A percentile compares a stretch with the other conserved stretches of the same genome.
Evolutionary conservation across 805 yeast species (phyloP).

Genomic region (Cyberlindnera amylophila): DNA sequence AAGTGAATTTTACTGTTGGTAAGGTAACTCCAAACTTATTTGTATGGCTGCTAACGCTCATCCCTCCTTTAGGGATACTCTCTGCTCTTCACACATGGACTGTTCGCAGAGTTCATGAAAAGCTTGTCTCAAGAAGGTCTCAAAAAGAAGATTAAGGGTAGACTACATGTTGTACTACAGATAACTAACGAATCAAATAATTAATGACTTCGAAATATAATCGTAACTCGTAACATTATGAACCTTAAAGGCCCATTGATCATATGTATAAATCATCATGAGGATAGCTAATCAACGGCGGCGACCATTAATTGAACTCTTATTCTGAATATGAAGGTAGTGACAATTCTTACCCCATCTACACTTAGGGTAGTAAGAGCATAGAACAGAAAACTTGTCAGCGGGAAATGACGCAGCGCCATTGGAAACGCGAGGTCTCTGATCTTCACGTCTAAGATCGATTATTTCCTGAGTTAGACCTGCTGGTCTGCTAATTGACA

Average conservation of each 20-base stretch:
- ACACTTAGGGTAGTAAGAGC: constrained; percentile 1
- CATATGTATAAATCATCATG: too few relatives aligned
- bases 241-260: too few relatives aligned
- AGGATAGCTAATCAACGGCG: too few relatives aligned
- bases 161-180: too few relatives aligned
- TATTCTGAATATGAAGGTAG: constrained; percentile 1
- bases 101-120: constrained; percentile 7
- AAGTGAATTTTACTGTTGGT: constrained; percentile 39
- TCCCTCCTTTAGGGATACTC: constrained; percentile 39
- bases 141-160: too few relatives aligned
- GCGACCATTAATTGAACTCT: too few relatives aligned
- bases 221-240: not conserved
- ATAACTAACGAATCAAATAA: too few relatives aligned
- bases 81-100: constrained; percentile 14
- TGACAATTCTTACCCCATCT: constrained; percentile 1
- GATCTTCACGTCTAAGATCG: not conserved
- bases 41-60: constrained; percentile 31
- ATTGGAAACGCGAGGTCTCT: not conserved
- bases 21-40: constrained; percentile 36
- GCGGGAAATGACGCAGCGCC: not conserved
- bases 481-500: too few relatives aligned
- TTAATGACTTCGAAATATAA: too few relatives aligned
- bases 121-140: not conserved
- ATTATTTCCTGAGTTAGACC: not conserved
- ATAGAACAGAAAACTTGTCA: not conserved